Conservation (phyloP, 2,329 filamentous ascomycete genomes). For the Trichoderma sp. region DNA sequence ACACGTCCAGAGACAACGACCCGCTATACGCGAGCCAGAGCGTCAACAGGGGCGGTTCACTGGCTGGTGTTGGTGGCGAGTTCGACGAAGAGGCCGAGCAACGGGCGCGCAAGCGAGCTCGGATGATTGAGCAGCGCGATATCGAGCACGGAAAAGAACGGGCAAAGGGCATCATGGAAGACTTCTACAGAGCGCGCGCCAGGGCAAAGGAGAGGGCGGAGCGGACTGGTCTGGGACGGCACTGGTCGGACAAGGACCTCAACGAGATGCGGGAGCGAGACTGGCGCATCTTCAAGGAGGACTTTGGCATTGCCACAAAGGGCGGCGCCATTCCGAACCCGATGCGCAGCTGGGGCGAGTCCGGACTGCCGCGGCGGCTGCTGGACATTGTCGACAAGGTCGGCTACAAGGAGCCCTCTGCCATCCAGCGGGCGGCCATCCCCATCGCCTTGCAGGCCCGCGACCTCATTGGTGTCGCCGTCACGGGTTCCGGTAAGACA, state of each 20-base stretch:
- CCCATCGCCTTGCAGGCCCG: conserved; percentile 90
- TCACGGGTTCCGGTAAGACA: conserved; percentile 98
- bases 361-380: conserved; percentile 72
- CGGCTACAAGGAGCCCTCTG: conserved; percentile 87
- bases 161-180: conserved; percentile 79
- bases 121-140: conserved; percentile 74
- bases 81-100: conserved; percentile 59
- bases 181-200: conserved; percentile 64
- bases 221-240: conserved; percentile 79
- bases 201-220: conserved; percentile 71
- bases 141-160: conserved; percentile 72
- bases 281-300: conserved; percentile 99
- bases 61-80: conserved; percentile 53
- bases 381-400: conserved; percentile 81
- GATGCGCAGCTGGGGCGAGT: conserved; percentile 93
- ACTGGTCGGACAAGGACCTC: conserved; percentile 93
- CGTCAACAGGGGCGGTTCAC: conserved; percentile 38
- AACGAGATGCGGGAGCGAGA: conserved; percentile 95
- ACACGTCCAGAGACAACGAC: conserved; percentile 71
- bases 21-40: conserved; percentile 63
- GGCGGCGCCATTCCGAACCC: conserved; percentile 90
- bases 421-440: conserved; percentile 92
- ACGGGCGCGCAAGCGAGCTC: conserved; percentile 59
- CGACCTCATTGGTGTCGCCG: conserved; percentile 96
- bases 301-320: conserved; percentile 95